Evolutionary conservation across 495 filamentous ascomycete genomes (phyloP), one percentile per base, ranked within the genome.

Genomic region (Penicillium verhagenii): DNA sequence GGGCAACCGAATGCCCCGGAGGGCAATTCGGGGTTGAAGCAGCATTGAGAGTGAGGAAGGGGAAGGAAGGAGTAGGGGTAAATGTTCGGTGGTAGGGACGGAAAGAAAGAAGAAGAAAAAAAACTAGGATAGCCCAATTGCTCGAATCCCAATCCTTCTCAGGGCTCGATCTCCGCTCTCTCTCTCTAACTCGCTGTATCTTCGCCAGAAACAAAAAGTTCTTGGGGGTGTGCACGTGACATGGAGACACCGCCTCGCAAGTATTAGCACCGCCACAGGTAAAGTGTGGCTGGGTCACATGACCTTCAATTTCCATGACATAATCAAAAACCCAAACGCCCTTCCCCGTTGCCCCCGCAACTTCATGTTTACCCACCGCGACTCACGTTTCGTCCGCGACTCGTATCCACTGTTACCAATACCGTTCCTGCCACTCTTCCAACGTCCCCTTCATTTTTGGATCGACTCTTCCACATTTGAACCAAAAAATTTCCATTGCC

Each of bases 11-110:
- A 82, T 68, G 58, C 71, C 72, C 66, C 75, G 70, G 33, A 80
- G 74, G 57, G 81, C 75, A 70, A 84, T 63, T 67, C 86, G 80
- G 58, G 86, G 82, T 64, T 89, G 86, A 56, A 91, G 68, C 86
- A 90, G 86, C 45, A 53, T 70, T 48, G 53, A 46, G 49, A 48
- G 35, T n/a, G 28, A 38, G 29, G 53, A 5, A 45, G 11, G 8
- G 9, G 6, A 24, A 23, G 20, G 20, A 39, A 19, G 0, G 20
- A 49, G 29, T 18, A 20, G 10, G n/a, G 35, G 13, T 23, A 24
- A 8, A 16, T n/a, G n/a, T 4, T 16, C 3, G 6, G 13, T 38
- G 10, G 20, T 39, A 13, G 24, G 35, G 33, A 38, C 6, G 31
- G 19, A 49, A 28, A 42, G 16, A 21, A 19, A n/a, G 42, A 26